These are phyloP conservation scores for Fragaria nilgerrensis DNA, from an alignment of 306 rosid genomes.

Conservation along the genomic window DNA sequence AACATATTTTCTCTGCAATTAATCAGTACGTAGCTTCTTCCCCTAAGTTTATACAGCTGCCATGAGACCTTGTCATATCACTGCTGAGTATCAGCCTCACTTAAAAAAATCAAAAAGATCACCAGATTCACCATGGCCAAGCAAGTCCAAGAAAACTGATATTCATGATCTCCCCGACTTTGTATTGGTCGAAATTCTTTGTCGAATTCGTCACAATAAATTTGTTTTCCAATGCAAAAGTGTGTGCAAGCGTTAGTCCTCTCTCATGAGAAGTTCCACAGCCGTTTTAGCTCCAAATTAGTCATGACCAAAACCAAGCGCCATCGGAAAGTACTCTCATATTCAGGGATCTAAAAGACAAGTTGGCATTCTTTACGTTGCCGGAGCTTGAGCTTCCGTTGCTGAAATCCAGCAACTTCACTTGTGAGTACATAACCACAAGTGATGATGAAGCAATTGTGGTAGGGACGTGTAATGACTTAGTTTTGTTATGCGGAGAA, in stretches of 20 bases:
- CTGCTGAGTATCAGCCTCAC: not conserved
- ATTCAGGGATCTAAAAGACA: not conserved
- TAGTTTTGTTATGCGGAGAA: too few relatives aligned
- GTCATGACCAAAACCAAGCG: not conserved
- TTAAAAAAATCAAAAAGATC: too few relatives aligned
- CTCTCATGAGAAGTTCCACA: not conserved
- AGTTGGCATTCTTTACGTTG: not conserved
- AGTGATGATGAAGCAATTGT: too few relatives aligned
- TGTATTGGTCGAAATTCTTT: too few relatives aligned
- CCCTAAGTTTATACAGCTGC: not conserved
- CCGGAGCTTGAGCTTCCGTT: too few relatives aligned
- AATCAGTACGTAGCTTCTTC: not conserved
- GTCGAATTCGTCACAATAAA: too few relatives aligned
- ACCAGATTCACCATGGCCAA: not conserved
- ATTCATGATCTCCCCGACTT: not conserved
- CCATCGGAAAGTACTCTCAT: not conserved
- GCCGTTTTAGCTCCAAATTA: not conserved
- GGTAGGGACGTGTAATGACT: too few relatives aligned
- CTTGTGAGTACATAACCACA: too few relatives aligned
- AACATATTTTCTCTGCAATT: not conserved
- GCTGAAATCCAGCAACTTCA: too few relatives aligned
- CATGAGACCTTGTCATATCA: too few relatives aligned
- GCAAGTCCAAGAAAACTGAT: not conserved
- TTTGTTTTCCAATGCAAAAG: not conserved
- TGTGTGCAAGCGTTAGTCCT: not conserved